phyloP scores from a whole-genome alignment of 2,329 filamentous ascomycete genomes.

The Fusarium luffae region DNA sequence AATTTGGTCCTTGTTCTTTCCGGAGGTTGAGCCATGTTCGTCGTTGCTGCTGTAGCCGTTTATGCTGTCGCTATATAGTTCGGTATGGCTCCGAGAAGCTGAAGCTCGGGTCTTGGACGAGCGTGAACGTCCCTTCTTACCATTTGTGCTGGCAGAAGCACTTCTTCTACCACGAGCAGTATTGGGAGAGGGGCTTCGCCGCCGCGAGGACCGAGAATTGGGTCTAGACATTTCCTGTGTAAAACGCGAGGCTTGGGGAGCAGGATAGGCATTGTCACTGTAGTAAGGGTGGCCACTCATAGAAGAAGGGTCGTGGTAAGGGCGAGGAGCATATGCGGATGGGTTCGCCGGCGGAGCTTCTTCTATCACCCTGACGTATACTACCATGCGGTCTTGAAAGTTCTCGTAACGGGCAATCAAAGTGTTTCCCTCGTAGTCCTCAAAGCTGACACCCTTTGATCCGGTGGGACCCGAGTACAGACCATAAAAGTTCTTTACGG shows the following conservation, averaged over 20 bases:
- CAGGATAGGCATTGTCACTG: conserved; percentile 63
- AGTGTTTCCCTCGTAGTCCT: conserved; percentile 88
- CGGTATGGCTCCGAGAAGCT: conserved; percentile 61
- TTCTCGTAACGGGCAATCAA: conserved; percentile 98
- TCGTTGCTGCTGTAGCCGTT: conserved; percentile 90
- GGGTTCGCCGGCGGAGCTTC: conserved; percentile 60
- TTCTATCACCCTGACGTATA: conserved; percentile 89
- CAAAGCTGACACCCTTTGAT: conserved; percentile 90
- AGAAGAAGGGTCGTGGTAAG: conserved; percentile 64
- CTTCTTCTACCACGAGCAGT: conserved; percentile 78
- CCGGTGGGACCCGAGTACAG: conserved; percentile 80
- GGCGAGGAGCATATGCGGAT: conserved; percentile 62
- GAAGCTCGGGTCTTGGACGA: conserved; percentile 74
- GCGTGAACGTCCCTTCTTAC: conserved; percentile 76
- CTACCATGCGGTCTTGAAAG: conserved; percentile 89
- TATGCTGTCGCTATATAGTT: conserved; percentile 71
- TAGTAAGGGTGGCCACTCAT: conserved; percentile 63
- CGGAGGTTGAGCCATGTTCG: conserved; percentile 76
- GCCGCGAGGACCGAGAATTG: conserved; percentile 75
- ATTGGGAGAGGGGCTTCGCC: conserved; percentile 82
- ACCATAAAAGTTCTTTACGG: conserved; percentile 99
- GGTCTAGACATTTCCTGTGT: conserved; percentile 74
- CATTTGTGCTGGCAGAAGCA: conserved; percentile 71
- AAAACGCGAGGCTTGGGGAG: conserved; percentile 62
- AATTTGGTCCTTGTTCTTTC: conserved; percentile 84